These are phyloP conservation scores for Citrus cavaleriei DNA, from an alignment of 345 rosid species.

Conservation along the genomic window DNA sequence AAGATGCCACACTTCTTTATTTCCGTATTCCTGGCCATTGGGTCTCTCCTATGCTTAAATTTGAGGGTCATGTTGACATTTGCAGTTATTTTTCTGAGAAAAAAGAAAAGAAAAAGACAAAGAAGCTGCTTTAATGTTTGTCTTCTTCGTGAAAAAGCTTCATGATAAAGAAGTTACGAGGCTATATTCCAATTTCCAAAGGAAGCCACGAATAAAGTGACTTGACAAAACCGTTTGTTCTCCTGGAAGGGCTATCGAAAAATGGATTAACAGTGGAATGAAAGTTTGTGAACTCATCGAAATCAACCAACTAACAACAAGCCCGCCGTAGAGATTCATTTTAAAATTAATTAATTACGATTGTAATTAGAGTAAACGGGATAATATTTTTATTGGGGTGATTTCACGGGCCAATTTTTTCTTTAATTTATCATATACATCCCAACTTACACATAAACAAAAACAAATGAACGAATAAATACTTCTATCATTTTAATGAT, in stretches of 20 bases:
- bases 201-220: background rate
- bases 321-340: background rate
- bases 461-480: no score
- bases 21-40: constrained; percentile 11
- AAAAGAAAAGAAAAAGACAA: background rate
- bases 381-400: no score
- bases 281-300: no score
- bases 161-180: background rate
- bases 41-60: constrained; percentile 9
- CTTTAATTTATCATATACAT: no score
- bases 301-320: background rate
- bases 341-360: no score
- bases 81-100: background rate
- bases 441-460: no score
- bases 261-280: background rate
- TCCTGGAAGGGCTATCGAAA: background rate
- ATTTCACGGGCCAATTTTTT: no score
- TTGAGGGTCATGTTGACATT: background rate
- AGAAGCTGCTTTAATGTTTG: background rate
- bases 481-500: background rate
- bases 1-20: constrained; percentile 33
- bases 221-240: background rate
- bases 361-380: background rate
- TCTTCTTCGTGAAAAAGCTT: background rate
- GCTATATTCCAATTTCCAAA: background rate